Evolutionary conservation across 371 early-diverging fungal species (phyloP).

Genomic region (Phascolomyces articulosus): DNA sequence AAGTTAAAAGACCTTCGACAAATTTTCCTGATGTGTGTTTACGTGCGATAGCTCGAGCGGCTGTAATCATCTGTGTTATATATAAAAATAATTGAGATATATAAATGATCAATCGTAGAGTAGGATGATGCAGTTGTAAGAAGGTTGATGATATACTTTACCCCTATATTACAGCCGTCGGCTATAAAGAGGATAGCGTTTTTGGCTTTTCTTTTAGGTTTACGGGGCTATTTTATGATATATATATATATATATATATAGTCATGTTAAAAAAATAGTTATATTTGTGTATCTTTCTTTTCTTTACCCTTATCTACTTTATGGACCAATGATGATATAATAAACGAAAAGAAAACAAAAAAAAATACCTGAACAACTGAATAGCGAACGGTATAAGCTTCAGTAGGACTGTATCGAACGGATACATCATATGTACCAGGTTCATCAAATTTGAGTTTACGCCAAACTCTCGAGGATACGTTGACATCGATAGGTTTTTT

Average conservation of each 20-base stretch:
- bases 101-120: no score
- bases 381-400: slow-evolving; percentile 42
- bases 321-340: no score
- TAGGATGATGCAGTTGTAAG: no score
- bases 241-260: no score
- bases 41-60: slow-evolving; percentile 59
- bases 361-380: slow-evolving; percentile 30
- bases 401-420: slow-evolving; percentile 35
- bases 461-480: slow-evolving; percentile 56
- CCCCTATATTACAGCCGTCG: slow-evolving; percentile 70
- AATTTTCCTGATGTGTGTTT: slow-evolving; percentile 58
- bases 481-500: slow-evolving; percentile 54
- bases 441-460: slow-evolving; percentile 53
- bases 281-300: no score
- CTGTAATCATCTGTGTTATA: slow-evolving; percentile 52
- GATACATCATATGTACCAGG: slow-evolving; percentile 60
- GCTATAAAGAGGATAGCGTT: slow-evolving; percentile 75
- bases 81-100: background rate
- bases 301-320: background rate
- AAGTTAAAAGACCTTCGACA: slow-evolving; percentile 50
- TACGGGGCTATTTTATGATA: slow-evolving; percentile 32
- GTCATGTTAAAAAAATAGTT: no score
- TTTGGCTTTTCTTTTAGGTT: slow-evolving; percentile 65
- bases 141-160: no score
- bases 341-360: background rate